phyloP scores from a whole-genome alignment of 805 yeast genomes.

The Wickerhamiella bombiphila region DNA sequence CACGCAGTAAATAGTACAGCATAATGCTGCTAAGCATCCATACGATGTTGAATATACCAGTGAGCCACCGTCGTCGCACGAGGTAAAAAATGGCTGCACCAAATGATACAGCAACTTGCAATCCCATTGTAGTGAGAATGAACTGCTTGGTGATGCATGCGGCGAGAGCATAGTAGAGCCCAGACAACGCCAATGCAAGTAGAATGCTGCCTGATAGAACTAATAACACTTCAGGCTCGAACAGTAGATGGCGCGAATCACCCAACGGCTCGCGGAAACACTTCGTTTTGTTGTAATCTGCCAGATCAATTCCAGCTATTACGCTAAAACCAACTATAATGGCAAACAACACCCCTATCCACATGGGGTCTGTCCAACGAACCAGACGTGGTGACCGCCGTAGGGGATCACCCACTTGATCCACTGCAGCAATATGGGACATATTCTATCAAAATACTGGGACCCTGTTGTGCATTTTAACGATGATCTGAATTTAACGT shows the following conservation, averaged over 20 bases:
- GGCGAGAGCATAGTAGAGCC: slow-evolving; percentile 44
- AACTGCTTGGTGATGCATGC: slow-evolving; percentile 50
- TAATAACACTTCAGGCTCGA: slow-evolving; percentile 60
- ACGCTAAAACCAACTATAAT: slow-evolving; percentile 53
- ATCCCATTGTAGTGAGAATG: slow-evolving; percentile 51
- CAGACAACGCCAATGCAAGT: slow-evolving; percentile 44
- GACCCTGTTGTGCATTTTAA: background rate
- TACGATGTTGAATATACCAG: slow-evolving; percentile 59
- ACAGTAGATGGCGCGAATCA: slow-evolving; percentile 28
- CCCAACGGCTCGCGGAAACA: slow-evolving; percentile 48
- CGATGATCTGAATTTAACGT: too few species aligned
- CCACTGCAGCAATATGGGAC: too few species aligned
- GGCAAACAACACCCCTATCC: slow-evolving; percentile 21
- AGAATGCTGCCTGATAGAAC: slow-evolving; percentile 50
- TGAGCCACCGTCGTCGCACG: slow-evolving; percentile 54
- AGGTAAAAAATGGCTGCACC: slow-evolving; percentile 69
- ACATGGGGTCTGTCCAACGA: slow-evolving; percentile 14
- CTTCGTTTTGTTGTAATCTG: slow-evolving; percentile 44
- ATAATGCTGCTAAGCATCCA: slow-evolving; percentile 51
- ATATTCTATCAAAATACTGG: background rate
- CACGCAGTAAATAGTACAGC: slow-evolving; percentile 59
- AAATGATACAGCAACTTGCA: slow-evolving; percentile 52
- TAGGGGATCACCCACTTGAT: too few species aligned
- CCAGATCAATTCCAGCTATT: slow-evolving; percentile 52
- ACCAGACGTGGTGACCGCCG: too few species aligned